These are phyloP conservation scores for Aspergillus sp. DNA, from an alignment of 2,329 filamentous ascomycete species.

Conservation along the genomic window DNA sequence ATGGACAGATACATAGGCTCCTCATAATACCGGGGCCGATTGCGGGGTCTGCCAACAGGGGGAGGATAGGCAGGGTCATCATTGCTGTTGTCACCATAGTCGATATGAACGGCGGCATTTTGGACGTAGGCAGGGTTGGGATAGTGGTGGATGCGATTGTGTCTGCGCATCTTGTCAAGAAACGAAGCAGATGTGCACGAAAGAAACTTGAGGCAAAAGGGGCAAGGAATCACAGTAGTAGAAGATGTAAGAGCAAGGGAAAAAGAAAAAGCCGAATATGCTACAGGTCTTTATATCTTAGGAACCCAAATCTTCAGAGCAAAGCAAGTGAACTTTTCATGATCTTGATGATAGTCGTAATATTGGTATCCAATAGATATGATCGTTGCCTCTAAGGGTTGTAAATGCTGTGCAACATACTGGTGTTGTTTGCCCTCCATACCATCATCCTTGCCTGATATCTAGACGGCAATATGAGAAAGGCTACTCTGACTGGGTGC, in stretches of 20 bases:
- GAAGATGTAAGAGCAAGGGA: too few relatives aligned
- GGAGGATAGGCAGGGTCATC: too few relatives aligned
- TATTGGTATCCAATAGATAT: neutral
- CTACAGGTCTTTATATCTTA: neutral
- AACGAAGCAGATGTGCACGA: neutral
- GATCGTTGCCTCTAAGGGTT: neutral
- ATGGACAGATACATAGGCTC: neutral
- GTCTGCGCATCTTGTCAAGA: neutral
- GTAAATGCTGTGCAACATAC: slow-evolving; percentile 5
- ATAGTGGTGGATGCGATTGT: neutral
- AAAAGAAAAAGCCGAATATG: neutral
- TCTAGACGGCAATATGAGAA: neutral
- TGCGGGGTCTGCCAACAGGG: too few relatives aligned
- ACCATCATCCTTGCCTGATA: neutral
- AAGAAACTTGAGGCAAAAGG: too few relatives aligned
- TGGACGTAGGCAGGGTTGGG: neutral
- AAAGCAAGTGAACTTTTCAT: neutral
- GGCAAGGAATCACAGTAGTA: too few relatives aligned
- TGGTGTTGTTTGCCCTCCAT: slow-evolving; percentile 7
- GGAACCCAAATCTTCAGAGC: too few relatives aligned
- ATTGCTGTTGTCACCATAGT: neutral
- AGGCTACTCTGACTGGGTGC: neutral
- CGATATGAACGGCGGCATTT: neutral
- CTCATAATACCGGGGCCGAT: too few relatives aligned
- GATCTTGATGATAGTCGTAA: neutral